Evolutionary conservation across 1,139 yeast species (phyloP).

Genomic region (Blastobotrys apis): DNA sequence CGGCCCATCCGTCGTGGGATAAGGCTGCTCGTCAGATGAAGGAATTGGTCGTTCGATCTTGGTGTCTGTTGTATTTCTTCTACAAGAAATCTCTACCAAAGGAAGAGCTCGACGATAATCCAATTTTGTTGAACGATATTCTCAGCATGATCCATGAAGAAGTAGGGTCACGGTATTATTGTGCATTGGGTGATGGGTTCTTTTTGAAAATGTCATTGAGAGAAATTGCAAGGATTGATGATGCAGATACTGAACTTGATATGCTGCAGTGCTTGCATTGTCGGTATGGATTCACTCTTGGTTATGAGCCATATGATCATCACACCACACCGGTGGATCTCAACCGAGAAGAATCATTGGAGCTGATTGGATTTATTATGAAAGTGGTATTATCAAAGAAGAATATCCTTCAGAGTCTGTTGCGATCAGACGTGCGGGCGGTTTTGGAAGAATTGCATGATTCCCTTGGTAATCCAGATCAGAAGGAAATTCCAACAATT

Average conservation of each 20-base stretch:
- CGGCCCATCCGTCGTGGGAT: conserved; percentile 36
- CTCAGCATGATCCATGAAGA: conserved; percentile 65
- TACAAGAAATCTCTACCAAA: conserved; percentile 25
- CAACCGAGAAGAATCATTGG: conserved; percentile 49
- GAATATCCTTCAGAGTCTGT: conserved; percentile 50
- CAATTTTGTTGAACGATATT: conserved; percentile 41
- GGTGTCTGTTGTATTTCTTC: conserved; percentile 37
- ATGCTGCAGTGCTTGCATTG: conserved; percentile 74
- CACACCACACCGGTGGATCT: conserved; percentile 46
- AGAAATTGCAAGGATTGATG: conserved; percentile 45
- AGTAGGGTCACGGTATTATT: conserved; percentile 63
- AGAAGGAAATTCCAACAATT: conserved; percentile 33
- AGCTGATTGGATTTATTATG: conserved; percentile 57
- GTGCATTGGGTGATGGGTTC: conserved; percentile 60
- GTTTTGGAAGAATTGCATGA: conserved; percentile 70
- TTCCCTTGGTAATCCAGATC: conserved; percentile 65
- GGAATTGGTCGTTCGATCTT: conserved; percentile 47
- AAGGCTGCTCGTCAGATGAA: conserved; percentile 43
- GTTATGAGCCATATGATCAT: conserved; percentile 65
- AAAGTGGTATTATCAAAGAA: conserved; percentile 55
- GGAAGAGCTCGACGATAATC: conserved; percentile 23
- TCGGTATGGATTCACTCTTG: conserved; percentile 62
- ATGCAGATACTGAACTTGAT: conserved; percentile 50
- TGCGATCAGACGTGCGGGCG: conserved; percentile 63
- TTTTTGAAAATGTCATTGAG: conserved; percentile 60